Conservation (phyloP, 2,329 filamentous ascomycete genomes). For the Septoria petroselini region DNA sequence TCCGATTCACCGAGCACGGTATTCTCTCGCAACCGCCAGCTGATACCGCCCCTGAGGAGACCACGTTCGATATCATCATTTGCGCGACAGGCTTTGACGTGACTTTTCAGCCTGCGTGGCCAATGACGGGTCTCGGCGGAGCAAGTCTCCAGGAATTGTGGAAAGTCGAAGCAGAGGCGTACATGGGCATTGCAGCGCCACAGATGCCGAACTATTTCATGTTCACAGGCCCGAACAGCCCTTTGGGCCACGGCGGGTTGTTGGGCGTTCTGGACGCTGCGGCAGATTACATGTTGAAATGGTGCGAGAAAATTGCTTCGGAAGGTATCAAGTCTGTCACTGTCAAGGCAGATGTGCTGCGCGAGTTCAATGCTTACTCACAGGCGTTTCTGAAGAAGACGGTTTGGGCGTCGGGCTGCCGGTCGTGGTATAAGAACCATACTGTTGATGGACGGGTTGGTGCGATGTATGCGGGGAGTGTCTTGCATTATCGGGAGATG, state of each 20-base stretch:
- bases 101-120: conserved; percentile 37
- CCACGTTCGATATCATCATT: conserved; percentile 48
- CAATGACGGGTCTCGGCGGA: conserved; percentile 39
- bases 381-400: conserved; percentile 50
- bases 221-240: conserved; percentile 19
- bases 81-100: conserved; percentile 42
- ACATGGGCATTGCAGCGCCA: conserved; percentile 27
- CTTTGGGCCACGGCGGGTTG: conserved; percentile 16
- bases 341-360: conserved; percentile 45
- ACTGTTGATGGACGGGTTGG: conserved; percentile 39
- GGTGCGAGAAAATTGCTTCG: conserved; percentile 20
- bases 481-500: conserved; percentile 17
- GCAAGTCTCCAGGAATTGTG: conserved; percentile 25
- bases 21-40: conserved; percentile 10
- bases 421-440: conserved; percentile 54
- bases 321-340: conserved; percentile 39
- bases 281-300: conserved; percentile 19
- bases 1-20: conserved; percentile 12
- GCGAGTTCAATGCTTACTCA: conserved; percentile 50
- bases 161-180: conserved; percentile 26
- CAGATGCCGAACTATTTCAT: conserved; percentile 34
- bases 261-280: conserved; percentile 11
- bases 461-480: conserved; percentile 21
- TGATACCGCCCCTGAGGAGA: conserved; percentile 13
- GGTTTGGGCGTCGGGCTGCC: conserved; percentile 51